Percentiles rank a stretch among this genome's conserved stretches.
phyloP scores from a whole-genome alignment of 202 grass and related monocot species.

The Sporobolus alterniflorus region DNA sequence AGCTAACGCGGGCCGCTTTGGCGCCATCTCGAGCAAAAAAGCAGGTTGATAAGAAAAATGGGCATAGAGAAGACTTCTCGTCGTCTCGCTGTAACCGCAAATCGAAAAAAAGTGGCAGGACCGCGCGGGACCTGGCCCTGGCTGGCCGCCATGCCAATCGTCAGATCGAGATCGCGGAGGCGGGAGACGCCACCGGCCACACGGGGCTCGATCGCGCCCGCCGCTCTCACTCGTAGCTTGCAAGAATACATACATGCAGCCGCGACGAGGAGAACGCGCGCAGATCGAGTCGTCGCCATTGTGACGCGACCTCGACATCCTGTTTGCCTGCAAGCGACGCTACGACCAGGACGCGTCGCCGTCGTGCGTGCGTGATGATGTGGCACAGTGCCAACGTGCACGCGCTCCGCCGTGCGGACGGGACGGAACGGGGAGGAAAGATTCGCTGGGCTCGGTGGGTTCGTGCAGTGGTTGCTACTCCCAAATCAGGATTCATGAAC shows the following conservation, averaged over 20 bases:
- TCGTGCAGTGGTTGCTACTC: not conserved
- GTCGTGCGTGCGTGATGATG: not conserved
- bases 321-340: conserved; percentile 31
- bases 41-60: not conserved
- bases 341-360: conserved; percentile 17
- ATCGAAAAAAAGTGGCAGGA: not conserved
- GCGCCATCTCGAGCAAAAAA: not conserved
- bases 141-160: not conserved
- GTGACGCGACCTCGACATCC: not conserved
- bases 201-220: not conserved
- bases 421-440: not conserved
- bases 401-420: not conserved
- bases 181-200: not conserved
- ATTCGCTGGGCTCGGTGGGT: not conserved
- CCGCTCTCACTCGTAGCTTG: not conserved
- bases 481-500: not conserved
- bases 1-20: too few species aligned
- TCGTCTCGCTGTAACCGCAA: not conserved
- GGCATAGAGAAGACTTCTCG: not conserved
- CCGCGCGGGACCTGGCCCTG: too few species aligned
- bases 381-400: not conserved
- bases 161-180: not conserved
- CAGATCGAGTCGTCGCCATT: not conserved
- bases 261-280: not conserved
- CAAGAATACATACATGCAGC: not conserved